Conservation (phyloP, 2,329 filamentous ascomycete genomes). For the Penicillium sp. region DNA sequence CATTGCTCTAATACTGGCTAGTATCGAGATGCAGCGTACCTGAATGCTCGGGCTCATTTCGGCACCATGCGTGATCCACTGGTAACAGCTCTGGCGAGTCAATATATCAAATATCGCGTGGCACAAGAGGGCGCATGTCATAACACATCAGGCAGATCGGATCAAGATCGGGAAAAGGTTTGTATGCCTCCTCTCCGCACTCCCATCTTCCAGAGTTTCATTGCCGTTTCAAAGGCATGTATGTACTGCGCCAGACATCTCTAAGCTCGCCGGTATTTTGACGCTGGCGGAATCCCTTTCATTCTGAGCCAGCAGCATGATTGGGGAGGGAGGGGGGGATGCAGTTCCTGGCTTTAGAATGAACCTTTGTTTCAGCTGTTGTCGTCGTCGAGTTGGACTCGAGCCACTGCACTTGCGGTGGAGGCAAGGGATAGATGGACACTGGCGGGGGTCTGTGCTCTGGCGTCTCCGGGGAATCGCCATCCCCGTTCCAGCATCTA, state of each 20-base stretch:
- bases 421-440: constrained; percentile 24
- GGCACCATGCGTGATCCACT: neutral
- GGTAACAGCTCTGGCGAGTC: neutral
- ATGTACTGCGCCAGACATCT: neutral
- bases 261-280: constrained; percentile 16
- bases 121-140: constrained; percentile 14
- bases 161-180: neutral
- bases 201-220: neutral
- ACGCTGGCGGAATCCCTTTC: neutral
- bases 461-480: constrained; percentile 18
- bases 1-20: neutral
- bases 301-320: neutral
- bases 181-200: neutral
- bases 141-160: constrained; percentile 4
- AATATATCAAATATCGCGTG: constrained; percentile 23
- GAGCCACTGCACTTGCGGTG: neutral
- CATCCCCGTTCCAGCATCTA: constrained; percentile 20
- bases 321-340: constrained; percentile 2
- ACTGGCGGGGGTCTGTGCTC: constrained; percentile 9
- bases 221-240: neutral
- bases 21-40: neutral
- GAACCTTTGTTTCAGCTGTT: constrained; percentile 26
- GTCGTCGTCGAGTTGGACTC: neutral
- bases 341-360: neutral
- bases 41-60: neutral